Percentiles rank a stretch among this genome's conserved stretches.
These are phyloP conservation scores for Termitomyces sp. DNA, from an alignment of 768 basidiomycete species.

Conservation along the genomic window DNA sequence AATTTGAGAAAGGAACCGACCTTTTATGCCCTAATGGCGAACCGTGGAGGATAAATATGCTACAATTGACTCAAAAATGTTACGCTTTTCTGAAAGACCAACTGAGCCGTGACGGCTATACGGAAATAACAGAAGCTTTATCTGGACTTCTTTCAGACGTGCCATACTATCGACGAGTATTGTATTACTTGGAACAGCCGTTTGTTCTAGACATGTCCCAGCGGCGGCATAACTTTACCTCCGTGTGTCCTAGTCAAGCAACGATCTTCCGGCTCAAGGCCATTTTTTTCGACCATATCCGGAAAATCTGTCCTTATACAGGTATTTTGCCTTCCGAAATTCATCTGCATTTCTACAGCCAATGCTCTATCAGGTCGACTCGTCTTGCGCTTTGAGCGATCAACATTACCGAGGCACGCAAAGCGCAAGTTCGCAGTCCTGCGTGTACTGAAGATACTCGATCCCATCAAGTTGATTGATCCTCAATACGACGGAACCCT, in stretches of 20 bases:
- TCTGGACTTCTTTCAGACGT: not conserved
- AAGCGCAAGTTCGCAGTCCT: not conserved
- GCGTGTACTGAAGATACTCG: not conserved
- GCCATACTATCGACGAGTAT: accelerated
- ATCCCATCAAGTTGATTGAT: not conserved
- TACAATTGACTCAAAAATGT: not conserved
- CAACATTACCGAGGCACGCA: not conserved
- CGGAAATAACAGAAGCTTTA: not conserved
- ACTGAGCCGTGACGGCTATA: not conserved
- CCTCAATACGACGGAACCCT: not conserved
- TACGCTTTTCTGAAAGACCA: not conserved
- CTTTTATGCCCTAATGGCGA: not conserved
- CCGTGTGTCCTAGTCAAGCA: too few species aligned
- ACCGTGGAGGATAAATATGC: not conserved
- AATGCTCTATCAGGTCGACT: not conserved
- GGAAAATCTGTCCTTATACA: not conserved
- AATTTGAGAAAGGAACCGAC: not conserved
- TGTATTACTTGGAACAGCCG: not conserved
- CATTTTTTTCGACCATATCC: not conserved
- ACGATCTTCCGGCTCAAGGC: too few species aligned
- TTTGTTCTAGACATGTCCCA: not conserved
- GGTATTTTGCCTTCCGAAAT: not conserved
- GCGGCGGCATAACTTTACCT: too few species aligned
- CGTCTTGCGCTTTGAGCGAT: not conserved
- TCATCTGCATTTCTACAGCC: too few species aligned